Conservation (phyloP, 768 basidiomycete genomes). For the Candolleomyces eurysporus region DNA sequence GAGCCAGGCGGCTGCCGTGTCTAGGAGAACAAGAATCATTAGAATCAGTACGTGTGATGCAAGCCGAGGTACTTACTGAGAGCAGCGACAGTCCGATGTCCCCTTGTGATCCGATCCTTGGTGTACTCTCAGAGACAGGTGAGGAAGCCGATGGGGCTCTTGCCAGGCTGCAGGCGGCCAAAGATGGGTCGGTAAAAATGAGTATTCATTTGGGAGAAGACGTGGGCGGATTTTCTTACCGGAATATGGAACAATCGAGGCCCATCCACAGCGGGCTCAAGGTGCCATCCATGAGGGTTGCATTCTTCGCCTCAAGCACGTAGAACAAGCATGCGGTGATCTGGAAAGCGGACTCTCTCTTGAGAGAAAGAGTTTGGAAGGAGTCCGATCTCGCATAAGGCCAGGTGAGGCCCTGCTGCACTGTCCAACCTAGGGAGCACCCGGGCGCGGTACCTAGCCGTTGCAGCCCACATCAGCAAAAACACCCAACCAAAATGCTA, state of each 20-base stretch:
- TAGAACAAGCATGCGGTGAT: too few relatives aligned
- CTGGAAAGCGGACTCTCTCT: too few relatives aligned
- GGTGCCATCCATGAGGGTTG: too few relatives aligned
- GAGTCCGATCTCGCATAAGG: constrained; percentile 38
- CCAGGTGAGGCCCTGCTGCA: constrained; percentile 87
- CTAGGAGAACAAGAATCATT: constrained; percentile 32
- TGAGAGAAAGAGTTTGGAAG: not conserved
- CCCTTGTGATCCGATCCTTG: constrained; percentile 77
- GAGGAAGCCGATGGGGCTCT: constrained; percentile 71
- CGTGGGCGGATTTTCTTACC: constrained; percentile 38
- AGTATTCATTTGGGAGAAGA: not conserved
- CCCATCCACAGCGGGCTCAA: constrained; percentile 49
- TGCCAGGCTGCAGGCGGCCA: constrained; percentile 52
- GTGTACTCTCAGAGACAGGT: constrained; percentile 85
- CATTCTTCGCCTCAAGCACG: too few relatives aligned
- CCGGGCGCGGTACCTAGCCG: constrained; percentile 59
- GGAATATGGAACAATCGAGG: constrained; percentile 78
- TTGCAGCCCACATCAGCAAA: not conserved
- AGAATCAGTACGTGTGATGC: not conserved
- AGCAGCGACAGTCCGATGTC: constrained; percentile 85
- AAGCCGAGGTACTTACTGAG: constrained; percentile 52
- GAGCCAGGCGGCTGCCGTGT: constrained; percentile 82
- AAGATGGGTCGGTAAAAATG: not conserved
- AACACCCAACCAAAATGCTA: not conserved
- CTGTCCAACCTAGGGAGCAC: constrained; percentile 71